phyloP scores from a whole-genome alignment of 352 stramenopile genomes.

The Phytophthora vignae region DNA sequence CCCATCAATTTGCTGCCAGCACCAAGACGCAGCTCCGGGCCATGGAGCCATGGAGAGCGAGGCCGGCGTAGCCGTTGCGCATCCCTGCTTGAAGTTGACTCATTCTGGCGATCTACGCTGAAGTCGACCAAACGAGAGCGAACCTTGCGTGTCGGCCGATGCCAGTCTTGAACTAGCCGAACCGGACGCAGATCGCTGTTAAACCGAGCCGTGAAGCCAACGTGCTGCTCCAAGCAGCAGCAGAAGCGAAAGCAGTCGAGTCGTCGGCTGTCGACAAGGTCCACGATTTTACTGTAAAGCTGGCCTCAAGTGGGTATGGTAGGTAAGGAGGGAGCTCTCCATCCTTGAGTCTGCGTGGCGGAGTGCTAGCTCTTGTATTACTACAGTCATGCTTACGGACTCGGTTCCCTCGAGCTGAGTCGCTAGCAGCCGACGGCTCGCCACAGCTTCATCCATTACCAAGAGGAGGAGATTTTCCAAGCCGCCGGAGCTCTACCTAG shows the following conservation, averaged over 20 bases:
- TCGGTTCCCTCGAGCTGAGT: background rate
- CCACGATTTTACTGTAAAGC: conserved; percentile 2
- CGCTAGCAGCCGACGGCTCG: background rate
- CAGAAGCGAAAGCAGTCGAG: conserved; percentile 6
- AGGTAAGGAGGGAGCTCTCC: background rate
- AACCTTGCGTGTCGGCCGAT: conserved; percentile 37
- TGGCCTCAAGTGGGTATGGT: background rate
- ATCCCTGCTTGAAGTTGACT: conserved; percentile 26
- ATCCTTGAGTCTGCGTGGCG: background rate
- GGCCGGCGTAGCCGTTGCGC: conserved; percentile 6
- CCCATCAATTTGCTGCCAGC: background rate
- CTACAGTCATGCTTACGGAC: background rate
- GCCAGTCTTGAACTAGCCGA: conserved; percentile 19
- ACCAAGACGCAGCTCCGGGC: background rate
- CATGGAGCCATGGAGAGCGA: conserved; percentile 5
- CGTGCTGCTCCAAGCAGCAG: conserved; percentile 6
- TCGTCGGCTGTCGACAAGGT: background rate
- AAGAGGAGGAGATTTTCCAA: background rate
- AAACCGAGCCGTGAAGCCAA: conserved; percentile 9
- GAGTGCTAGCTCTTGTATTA: background rate
- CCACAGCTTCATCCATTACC: background rate
- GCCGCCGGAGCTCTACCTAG: background rate
- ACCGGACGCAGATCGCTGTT: conserved; percentile 15
- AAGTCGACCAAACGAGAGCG: conserved; percentile 7
- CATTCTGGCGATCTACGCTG: conserved; percentile 26